phyloP scores from a whole-genome alignment of 306 rosid species.

The Vigna unguiculata region DNA sequence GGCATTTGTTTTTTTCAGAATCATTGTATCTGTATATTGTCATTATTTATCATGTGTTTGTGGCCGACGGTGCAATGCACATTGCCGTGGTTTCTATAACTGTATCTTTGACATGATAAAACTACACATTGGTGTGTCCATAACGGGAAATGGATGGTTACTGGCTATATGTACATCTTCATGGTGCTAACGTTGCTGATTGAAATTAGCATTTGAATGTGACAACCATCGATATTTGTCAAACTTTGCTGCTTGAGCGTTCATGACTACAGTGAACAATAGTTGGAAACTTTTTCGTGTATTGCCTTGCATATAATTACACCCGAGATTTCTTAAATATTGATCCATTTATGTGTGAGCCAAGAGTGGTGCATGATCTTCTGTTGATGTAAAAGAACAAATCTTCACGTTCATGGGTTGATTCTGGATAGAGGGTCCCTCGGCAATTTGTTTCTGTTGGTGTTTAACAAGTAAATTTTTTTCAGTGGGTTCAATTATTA shows the following conservation, averaged over 20 bases:
- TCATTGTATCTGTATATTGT: not conserved
- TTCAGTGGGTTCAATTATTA: not conserved
- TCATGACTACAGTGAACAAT: not conserved
- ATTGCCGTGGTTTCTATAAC: conserved; percentile 6
- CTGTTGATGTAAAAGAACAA: not conserved
- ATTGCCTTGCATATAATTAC: conserved; percentile 4
- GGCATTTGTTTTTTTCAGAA: not conserved
- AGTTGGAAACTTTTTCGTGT: not conserved
- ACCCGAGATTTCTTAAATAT: conserved; percentile 5
- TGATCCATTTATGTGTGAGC: not conserved
- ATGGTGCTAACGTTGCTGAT: conserved; percentile 9
- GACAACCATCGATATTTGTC: conserved; percentile 17
- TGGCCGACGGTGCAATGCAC: conserved; percentile 12
- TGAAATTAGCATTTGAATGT: conserved; percentile 13
- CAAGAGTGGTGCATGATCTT: not conserved
- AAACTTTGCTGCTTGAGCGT: conserved; percentile 24
- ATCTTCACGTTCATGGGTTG: not conserved
- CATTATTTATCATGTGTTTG: conserved; percentile 13
- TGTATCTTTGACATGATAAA: not conserved
- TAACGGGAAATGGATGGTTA: not conserved
- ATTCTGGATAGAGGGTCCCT: not conserved
- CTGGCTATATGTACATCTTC: not conserved
- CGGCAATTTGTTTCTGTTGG: not conserved
- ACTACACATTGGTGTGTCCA: not conserved
- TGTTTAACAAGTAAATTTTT: not conserved